Conservation (phyloP, 768 basidiomycete species). For the Kwoniella mangroviensis region DNA sequence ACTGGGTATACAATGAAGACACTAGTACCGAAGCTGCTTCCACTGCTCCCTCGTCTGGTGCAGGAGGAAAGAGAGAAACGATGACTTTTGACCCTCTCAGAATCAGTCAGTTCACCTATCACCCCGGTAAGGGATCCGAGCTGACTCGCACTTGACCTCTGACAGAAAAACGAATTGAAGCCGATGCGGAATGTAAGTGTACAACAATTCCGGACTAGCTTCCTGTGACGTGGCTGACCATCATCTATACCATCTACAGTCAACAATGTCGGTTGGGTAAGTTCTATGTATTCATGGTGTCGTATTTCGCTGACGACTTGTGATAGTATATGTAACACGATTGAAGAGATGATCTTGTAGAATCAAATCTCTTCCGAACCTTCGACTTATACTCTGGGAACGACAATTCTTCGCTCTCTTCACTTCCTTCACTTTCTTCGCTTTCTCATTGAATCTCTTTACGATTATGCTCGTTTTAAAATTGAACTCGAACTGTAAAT, state of each 20-base stretch:
- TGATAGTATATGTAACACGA: constrained; percentile 27
- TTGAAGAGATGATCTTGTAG: no score
- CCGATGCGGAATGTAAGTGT: constrained; percentile 13
- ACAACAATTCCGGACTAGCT: no score
- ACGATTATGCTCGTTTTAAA: no score
- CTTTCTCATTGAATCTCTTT: no score
- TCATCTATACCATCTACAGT: constrained; percentile 15
- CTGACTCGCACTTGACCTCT: constrained; percentile 9
- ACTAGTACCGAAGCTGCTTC: constrained; percentile 14
- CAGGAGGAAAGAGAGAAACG: constrained; percentile 1
- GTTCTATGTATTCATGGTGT: not conserved
- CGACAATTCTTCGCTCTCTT: no score
- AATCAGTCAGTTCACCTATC: constrained; percentile 14
- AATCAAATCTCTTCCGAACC: no score
- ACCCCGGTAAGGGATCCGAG: not conserved
- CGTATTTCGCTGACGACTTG: not conserved
- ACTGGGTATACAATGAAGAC: constrained; percentile 28
- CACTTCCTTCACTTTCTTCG: no score
- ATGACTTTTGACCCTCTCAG: constrained; percentile 36
- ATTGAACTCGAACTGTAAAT: no score
- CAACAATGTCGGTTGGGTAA: constrained; percentile 38
- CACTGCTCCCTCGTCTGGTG: constrained; percentile 17
- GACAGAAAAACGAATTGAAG: constrained; percentile 42
- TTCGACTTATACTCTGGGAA: no score
- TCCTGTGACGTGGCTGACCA: no score